These are phyloP conservation scores for Heliamphora pulchella DNA, from an alignment of 179 eudicot species.

Conservation along the genomic window DNA sequence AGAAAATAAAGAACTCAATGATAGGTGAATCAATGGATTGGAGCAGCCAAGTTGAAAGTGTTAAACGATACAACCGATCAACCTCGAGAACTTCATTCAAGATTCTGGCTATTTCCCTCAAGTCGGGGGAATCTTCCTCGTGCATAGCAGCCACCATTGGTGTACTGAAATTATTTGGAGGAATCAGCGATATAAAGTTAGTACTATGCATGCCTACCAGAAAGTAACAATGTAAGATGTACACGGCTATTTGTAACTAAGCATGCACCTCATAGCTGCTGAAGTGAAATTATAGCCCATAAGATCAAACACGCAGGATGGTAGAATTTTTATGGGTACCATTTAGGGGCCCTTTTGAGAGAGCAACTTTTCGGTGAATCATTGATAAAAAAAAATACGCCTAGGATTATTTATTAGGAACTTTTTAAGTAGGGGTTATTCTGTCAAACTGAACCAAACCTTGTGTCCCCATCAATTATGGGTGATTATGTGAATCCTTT, in stretches of 20 bases:
- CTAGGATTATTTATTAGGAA: too few relatives aligned
- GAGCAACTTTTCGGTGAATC: background rate
- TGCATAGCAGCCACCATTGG: constrained; percentile 76
- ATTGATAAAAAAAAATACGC: too few relatives aligned
- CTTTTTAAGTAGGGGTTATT: too few relatives aligned
- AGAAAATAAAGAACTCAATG: background rate
- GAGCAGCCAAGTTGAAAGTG: constrained; percentile 15
- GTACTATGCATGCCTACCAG: background rate
- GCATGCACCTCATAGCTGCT: background rate
- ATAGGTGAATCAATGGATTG: too few relatives aligned
- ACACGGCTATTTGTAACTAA: background rate
- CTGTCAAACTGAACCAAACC: too few relatives aligned
- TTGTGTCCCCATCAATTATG: too few relatives aligned
- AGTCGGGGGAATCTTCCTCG: constrained; percentile 64
- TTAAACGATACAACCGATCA: constrained; percentile 15
- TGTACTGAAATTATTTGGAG: constrained; percentile 40
- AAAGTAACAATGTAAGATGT: background rate
- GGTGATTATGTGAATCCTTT: too few relatives aligned
- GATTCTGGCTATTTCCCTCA: constrained; percentile 62
- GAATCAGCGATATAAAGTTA: background rate
- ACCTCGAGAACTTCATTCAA: constrained; percentile 52
- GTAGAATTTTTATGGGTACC: background rate
- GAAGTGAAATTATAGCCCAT: background rate
- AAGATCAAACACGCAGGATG: background rate
- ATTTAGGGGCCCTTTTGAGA: background rate